These are phyloP conservation scores for Serendipita sp. DNA, from an alignment of 1,284 basidiomycete genomes.

Conservation along the genomic window DNA sequence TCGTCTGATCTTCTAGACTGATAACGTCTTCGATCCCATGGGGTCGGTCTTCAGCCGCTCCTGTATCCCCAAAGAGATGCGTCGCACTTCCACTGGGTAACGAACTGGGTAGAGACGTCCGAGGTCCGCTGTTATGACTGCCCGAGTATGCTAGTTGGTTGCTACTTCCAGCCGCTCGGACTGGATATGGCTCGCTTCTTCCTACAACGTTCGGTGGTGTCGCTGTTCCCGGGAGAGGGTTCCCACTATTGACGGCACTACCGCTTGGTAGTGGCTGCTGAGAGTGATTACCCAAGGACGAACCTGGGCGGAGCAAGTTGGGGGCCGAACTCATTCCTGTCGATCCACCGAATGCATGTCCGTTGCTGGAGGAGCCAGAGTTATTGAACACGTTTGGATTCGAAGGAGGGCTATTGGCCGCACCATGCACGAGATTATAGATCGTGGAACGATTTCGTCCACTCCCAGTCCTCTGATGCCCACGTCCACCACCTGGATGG, in stretches of 20 bases:
- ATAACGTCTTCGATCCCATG: neutral
- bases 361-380: neutral
- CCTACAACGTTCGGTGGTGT: neutral
- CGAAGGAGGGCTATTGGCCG: neutral
- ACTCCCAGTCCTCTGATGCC: neutral
- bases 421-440: conserved; percentile 3
- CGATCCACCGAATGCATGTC: neutral
- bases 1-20: neutral
- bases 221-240: neutral
- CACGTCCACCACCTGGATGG: neutral
- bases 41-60: neutral
- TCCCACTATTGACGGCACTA: neutral
- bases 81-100: neutral
- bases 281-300: neutral
- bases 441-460: neutral
- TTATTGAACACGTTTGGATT: neutral
- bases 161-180: neutral
- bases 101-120: neutral
- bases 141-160: neutral
- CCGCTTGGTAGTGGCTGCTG: neutral
- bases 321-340: conserved; percentile 1
- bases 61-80: neutral
- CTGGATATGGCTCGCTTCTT: neutral
- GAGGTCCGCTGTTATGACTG: neutral
- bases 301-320: conserved; percentile 1